These are phyloP conservation scores for Clitoria ternatea DNA, from an alignment of 306 rosid genomes.

Conservation along the genomic window DNA sequence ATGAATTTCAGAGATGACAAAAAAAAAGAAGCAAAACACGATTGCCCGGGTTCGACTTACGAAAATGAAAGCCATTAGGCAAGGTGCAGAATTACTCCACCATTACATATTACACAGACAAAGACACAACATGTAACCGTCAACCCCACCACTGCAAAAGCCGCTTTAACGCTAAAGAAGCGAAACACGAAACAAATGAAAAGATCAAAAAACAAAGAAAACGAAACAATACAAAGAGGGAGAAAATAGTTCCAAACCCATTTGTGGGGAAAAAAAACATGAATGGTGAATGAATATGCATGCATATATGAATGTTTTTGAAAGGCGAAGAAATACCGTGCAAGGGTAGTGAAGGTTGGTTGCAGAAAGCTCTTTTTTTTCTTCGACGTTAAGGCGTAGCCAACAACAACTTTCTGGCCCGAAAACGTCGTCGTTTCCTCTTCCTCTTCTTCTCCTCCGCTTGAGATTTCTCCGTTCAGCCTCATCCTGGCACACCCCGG, in stretches of 20 bases:
- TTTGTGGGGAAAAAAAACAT: conserved; percentile 9
- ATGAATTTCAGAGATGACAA: background rate
- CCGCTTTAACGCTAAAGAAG: conserved; percentile 5
- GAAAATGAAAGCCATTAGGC: conserved; percentile 33
- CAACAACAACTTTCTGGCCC: conserved; percentile 37
- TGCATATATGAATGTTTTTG: background rate
- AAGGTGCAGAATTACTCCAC: conserved; percentile 27
- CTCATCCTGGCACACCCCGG: conserved; percentile 25
- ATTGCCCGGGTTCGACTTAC: background rate
- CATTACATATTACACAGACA: conserved; percentile 23
- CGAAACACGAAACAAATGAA: conserved; percentile 6
- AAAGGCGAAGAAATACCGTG: conserved; percentile 22
- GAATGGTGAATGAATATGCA: conserved; percentile 4
- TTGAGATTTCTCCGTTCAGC: conserved; percentile 32
- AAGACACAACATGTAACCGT: conserved; percentile 15
- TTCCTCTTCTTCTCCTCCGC: conserved; percentile 24
- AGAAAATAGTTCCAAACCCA: background rate
- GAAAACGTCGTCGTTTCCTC: conserved; percentile 16
- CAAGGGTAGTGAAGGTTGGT: conserved; percentile 35
- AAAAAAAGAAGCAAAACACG: background rate
- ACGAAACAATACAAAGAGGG: background rate
- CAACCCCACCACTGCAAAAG: conserved; percentile 31
- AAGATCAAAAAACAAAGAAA: background rate
- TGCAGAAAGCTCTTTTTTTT: conserved; percentile 46
- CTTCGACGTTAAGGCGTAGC: conserved; percentile 48